Evolutionary conservation across 495 filamentous ascomycete species (phyloP).

Genomic region (Penicillium desertorum): DNA sequence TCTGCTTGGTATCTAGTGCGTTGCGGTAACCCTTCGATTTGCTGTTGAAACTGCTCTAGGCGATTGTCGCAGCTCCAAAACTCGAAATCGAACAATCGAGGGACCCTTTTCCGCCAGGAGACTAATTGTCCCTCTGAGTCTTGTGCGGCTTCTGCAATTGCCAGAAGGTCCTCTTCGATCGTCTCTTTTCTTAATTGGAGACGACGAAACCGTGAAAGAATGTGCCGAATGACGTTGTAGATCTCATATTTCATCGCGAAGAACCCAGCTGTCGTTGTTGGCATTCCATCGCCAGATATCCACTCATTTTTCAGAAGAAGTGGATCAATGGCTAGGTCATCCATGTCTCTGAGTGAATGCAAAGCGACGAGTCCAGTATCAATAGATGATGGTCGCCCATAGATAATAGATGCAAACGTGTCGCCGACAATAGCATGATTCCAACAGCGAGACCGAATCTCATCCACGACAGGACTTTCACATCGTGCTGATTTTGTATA

Average conservation of each 20-base stretch:
- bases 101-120: constrained; percentile 12
- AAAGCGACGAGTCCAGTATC: constrained; percentile 17
- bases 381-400: constrained; percentile 21
- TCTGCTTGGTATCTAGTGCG: constrained; percentile 17
- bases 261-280: constrained; percentile 14
- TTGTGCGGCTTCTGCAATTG: constrained; percentile 15
- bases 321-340: constrained; percentile 16
- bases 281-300: neutral
- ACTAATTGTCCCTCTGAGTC: constrained; percentile 7
- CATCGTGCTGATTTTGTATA: constrained; percentile 12
- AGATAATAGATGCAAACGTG: constrained; percentile 22
- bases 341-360: constrained; percentile 15
- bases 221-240: constrained; percentile 20
- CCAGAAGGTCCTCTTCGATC: constrained; percentile 13
- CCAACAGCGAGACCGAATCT: constrained; percentile 23
- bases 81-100: constrained; percentile 16
- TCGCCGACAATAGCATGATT: constrained; percentile 23
- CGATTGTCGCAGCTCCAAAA: constrained; percentile 13
- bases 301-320: constrained; percentile 7
- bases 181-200: constrained; percentile 15
- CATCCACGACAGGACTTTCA: constrained; percentile 10
- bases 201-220: constrained; percentile 17
- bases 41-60: constrained; percentile 7
- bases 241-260: constrained; percentile 17
- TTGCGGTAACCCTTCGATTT: constrained; percentile 9